These are phyloP conservation scores for Nicotiana undulata DNA, from an alignment of 257 asterid genomes.

Conservation along the genomic window DNA sequence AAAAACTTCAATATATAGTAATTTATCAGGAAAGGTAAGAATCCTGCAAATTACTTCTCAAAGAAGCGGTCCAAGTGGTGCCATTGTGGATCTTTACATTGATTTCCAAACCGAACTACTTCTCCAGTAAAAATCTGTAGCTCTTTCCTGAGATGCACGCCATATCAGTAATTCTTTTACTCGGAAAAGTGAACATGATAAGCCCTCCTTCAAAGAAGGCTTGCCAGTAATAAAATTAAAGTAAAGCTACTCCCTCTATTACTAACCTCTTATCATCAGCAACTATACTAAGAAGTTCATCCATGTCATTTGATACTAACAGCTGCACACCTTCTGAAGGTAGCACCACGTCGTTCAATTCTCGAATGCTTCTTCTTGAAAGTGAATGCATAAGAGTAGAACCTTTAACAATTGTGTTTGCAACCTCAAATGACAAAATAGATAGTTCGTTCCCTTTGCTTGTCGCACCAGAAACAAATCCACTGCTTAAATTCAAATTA, in stretches of 20 bases:
- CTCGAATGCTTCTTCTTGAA: conserved; percentile 45
- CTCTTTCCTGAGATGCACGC: conserved; percentile 48
- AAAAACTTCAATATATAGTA: background rate
- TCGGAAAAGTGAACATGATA: background rate
- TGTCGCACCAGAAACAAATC: conserved; percentile 48
- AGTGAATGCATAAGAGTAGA: conserved; percentile 62
- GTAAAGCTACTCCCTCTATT: background rate
- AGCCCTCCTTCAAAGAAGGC: background rate
- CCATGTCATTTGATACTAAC: conserved; percentile 50
- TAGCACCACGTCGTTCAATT: conserved; percentile 54
- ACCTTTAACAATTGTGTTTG: conserved; percentile 77
- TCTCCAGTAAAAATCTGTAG: conserved; percentile 64
- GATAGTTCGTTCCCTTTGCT: conserved; percentile 51
- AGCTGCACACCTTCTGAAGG: conserved; percentile 57
- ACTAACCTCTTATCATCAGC: conserved; percentile 74
- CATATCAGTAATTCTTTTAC: background rate
- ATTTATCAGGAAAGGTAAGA: background rate
- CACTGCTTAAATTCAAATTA: conserved; percentile 39
- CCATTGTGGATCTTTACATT: conserved; percentile 90
- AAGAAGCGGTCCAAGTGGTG: conserved; percentile 74
- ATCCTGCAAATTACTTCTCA: conserved; percentile 50
- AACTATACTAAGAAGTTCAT: conserved; percentile 54
- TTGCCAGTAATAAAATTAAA: no score
- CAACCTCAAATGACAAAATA: conserved; percentile 70
- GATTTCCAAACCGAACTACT: conserved; percentile 79